Base-by-base conservation (phyloP, 2,329 filamentous ascomycete species). In the Trichoderma sp. region DNA sequence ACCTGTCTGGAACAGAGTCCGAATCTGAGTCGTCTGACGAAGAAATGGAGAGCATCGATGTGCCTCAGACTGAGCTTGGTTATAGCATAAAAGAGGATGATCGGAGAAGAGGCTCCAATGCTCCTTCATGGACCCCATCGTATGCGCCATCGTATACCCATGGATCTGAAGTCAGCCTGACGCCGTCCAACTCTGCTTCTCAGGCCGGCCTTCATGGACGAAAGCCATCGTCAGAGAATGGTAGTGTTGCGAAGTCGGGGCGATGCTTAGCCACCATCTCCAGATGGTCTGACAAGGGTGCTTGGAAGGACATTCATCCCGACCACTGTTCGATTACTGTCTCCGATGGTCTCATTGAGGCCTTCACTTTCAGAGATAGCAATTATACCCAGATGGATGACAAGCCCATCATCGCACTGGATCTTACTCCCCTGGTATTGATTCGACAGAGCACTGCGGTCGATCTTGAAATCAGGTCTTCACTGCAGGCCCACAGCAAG, bases 381-480 rank as follows among this genome's bases (percentile, higher is more conserved):
- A 65, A 70, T 74, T 71, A 77, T 70, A 75, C 54, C 28, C 54
- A 66, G 28, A 43, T 66, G 5, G 65, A 78, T 13, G 77, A 79
- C 39, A 80, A 82, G 43, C 87, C 87, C 4, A 78, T 90, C 24
- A 81, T 90, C 54, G 91, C 91, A 6, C 87, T 97, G 39, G 93
- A 97, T 76, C 87, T 99, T 52, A 98, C 95, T 0, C 96, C 96
- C 0, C 84, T 97, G 46, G 95, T 98, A 8, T 91, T 94, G 73
- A 89, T 98, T 70, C 89, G 95, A 71, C 91, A 95, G 75, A 96
- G 94, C 74, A 99, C 94, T 26, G 92, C 92, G 4, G 87, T 99
- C 37, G 96, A 99, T 77, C 92, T 99, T 66, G 96, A 96, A 72
- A 93, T 99, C 72, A 91, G 94, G 60, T 97, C 95, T 7, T 93